A percentile compares a stretch with the other conserved stretches of the same genome.
phyloP scores from a whole-genome alignment of 2,329 filamentous ascomycete species.

The Pestalotiopsis sp. region DNA sequence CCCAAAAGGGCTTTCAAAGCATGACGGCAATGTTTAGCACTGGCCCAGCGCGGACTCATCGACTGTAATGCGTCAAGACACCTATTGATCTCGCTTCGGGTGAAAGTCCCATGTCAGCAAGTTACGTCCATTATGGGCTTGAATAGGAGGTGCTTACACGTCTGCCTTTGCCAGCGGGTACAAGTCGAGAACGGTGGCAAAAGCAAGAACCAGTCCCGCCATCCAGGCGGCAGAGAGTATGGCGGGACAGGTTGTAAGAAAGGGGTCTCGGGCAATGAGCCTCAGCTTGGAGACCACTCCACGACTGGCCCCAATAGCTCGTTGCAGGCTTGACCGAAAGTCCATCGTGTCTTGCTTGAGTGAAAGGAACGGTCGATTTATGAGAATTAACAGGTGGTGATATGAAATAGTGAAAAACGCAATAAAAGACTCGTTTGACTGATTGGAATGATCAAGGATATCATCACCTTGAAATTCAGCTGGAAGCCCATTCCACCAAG shows the following conservation, averaged over 20 bases:
- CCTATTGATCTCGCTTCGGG: not conserved
- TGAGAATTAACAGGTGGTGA: constrained; percentile 13
- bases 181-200: constrained; percentile 12
- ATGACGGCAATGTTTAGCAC: constrained; percentile 11
- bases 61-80: constrained; percentile 8
- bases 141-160: not conserved
- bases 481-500: constrained; percentile 18
- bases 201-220: constrained; percentile 13
- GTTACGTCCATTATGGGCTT: not conserved
- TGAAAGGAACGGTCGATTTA: constrained; percentile 17
- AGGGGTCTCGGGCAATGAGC: not conserved
- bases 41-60: constrained; percentile 12
- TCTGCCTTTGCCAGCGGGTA: constrained; percentile 14
- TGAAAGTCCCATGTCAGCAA: not conserved
- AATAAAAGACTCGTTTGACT: constrained; percentile 2
- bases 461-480: constrained; percentile 12
- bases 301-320: constrained; percentile 13
- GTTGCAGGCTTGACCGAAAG: constrained; percentile 16
- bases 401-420: constrained; percentile 14
- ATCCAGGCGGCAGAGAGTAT: constrained; percentile 16
- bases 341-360: constrained; percentile 8
- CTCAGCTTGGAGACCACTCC: constrained; percentile 8
- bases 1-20: constrained; percentile 9
- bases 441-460: not conserved
- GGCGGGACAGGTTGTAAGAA: constrained; percentile 10